phyloP scores from a whole-genome alignment of 1,284 basidiomycete genomes.

The Puccinia sorghi region DNA sequence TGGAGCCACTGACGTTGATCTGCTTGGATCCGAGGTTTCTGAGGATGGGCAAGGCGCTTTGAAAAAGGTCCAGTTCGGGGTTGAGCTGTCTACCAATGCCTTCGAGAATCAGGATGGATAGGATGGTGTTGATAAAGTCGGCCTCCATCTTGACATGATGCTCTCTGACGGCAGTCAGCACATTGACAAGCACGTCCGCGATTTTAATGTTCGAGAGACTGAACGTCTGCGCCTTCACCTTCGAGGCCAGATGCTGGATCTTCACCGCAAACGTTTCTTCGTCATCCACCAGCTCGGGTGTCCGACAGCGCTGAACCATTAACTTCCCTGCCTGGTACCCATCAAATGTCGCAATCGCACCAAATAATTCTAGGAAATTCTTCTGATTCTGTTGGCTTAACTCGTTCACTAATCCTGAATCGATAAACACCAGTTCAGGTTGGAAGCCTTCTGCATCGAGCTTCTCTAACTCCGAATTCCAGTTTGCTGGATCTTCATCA shows the following conservation, averaged over 20 bases:
- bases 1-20: conserved; percentile 68
- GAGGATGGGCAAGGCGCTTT: conserved; percentile 84
- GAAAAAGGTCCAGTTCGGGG: conserved; percentile 87
- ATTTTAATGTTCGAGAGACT: conserved; percentile 94
- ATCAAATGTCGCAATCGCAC: conserved; percentile 92
- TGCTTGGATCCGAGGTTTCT: conserved; percentile 84
- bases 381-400: conserved; percentile 76
- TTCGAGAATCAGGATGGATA: conserved; percentile 77
- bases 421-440: conserved; percentile 93
- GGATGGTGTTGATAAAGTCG: conserved; percentile 71
- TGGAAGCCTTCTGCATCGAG: conserved; percentile 76
- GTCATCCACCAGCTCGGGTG: conserved; percentile 85
- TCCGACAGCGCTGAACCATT: conserved; percentile 94
- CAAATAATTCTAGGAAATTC: conserved; percentile 96
- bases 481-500: conserved; percentile 64
- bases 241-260: conserved; percentile 92
- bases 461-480: conserved; percentile 70
- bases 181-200: conserved; percentile 84
- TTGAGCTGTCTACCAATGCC: conserved; percentile 94
- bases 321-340: conserved; percentile 90
- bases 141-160: conserved; percentile 99
- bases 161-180: conserved; percentile 78
- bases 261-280: conserved; percentile 92
- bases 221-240: conserved; percentile 94
- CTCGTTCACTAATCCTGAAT: conserved; percentile 89